Evolutionary conservation across 2,329 filamentous ascomycete genomes (phyloP).

Genomic region (Aspergillus nomiae): DNA sequence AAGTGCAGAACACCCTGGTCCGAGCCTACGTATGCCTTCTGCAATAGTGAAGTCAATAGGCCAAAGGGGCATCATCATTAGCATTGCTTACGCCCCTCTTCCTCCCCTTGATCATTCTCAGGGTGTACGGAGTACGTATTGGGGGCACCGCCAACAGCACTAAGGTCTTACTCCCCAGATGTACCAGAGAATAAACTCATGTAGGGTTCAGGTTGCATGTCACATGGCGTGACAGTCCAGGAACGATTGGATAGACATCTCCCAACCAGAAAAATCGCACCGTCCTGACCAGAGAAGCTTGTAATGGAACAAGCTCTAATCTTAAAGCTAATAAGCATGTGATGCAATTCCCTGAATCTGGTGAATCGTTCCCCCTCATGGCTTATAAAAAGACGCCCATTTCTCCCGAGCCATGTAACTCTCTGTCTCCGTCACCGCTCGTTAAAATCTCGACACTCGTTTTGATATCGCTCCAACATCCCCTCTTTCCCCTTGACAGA

Average conservation of each 20-base stretch:
- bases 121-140: not conserved
- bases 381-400: not conserved
- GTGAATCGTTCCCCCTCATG: not conserved
- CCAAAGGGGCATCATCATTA: not conserved
- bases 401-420: not conserved
- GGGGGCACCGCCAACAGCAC: not conserved
- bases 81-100: not conserved
- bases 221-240: not conserved
- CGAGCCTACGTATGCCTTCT: not conserved
- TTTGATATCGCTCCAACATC: not conserved
- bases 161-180: not conserved
- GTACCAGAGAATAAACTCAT: not conserved
- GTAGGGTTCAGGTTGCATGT: not conserved
- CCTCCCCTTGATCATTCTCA: not conserved
- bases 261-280: not conserved
- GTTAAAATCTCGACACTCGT: slow-evolving; percentile 5
- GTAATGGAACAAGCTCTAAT: not conserved
- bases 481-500: not conserved
- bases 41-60: not conserved
- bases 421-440: not conserved
- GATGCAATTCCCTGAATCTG: slow-evolving; percentile 1
- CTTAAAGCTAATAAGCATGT: not conserved
- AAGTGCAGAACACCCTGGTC: not conserved
- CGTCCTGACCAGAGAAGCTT: not conserved
- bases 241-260: not conserved